A percentile compares a stretch with the other conserved stretches of the same genome.
These are phyloP conservation scores for Ophiostoma himal-ulmi DNA, from an alignment of 2,329 filamentous ascomycete genomes.

Conservation along the genomic window DNA sequence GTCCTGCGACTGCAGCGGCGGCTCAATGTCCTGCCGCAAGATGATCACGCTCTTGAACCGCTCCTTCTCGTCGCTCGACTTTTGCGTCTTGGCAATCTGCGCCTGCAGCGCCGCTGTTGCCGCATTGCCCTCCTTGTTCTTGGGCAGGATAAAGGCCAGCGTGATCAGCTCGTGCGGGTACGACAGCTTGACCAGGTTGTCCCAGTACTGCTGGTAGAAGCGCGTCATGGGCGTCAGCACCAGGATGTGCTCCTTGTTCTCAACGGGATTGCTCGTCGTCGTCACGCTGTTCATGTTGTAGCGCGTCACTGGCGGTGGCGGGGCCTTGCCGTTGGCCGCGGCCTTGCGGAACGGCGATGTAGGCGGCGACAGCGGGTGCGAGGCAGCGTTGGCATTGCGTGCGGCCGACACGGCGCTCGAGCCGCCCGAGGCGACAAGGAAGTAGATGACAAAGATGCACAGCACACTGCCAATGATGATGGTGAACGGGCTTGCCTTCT, in stretches of 20 bases:
- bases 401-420: slow-evolving; percentile 30
- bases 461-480: slow-evolving; percentile 65
- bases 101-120: slow-evolving; percentile 79
- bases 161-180: slow-evolving; percentile 96
- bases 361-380: slow-evolving; percentile 66
- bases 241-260: slow-evolving; percentile 77
- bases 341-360: slow-evolving; percentile 67
- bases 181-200: slow-evolving; percentile 73
- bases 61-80: slow-evolving; percentile 64
- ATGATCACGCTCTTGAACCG: slow-evolving; percentile 93
- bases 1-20: slow-evolving; percentile 70
- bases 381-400: slow-evolving; percentile 48
- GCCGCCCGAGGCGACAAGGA: slow-evolving; percentile 47
- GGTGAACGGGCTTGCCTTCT: slow-evolving; percentile 73
- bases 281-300: slow-evolving; percentile 96
- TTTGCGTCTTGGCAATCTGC: slow-evolving; percentile 79
- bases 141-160: slow-evolving; percentile 91
- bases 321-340: slow-evolving; percentile 44
- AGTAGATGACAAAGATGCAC: slow-evolving; percentile 64
- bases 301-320: slow-evolving; percentile 72
- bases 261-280: slow-evolving; percentile 66
- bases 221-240: slow-evolving; percentile 88
- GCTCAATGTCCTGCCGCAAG: slow-evolving; percentile 88
- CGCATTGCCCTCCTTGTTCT: slow-evolving; percentile 83
- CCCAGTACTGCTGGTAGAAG: slow-evolving; percentile 95